phyloP scores from a whole-genome alignment of 768 basidiomycete species.

The Pisolithus tinctorius region DNA sequence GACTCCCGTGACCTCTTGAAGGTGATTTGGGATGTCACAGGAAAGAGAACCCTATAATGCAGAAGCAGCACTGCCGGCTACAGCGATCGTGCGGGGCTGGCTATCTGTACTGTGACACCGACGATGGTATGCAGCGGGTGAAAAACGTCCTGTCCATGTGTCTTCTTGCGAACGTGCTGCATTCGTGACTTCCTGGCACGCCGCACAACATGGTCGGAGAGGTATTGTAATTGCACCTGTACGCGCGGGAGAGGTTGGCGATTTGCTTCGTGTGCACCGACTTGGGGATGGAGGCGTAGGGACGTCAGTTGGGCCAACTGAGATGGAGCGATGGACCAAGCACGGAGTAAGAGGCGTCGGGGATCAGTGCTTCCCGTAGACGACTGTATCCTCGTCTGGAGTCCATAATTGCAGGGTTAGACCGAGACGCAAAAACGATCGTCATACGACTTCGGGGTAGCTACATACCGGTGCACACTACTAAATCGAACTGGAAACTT shows the following conservation, averaged over 20 bases:
- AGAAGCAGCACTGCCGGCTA: slow-evolving; percentile 26
- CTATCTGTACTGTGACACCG: slow-evolving; percentile 37
- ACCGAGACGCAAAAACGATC: no score
- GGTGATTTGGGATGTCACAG: slow-evolving; percentile 23
- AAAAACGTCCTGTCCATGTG: slow-evolving; percentile 57
- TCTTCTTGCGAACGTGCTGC: slow-evolving; percentile 47
- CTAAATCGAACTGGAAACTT: no score
- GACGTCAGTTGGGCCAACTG: neutral
- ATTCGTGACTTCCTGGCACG: slow-evolving; percentile 56
- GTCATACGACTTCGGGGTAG: no score
- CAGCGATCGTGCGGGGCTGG: slow-evolving; percentile 24
- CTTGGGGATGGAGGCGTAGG: slow-evolving; percentile 5
- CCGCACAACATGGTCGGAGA: slow-evolving; percentile 62
- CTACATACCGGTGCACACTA: no score
- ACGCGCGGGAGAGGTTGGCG: slow-evolving; percentile 6
- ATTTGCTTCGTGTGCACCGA: slow-evolving; percentile 10
- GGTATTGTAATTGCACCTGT: slow-evolving; percentile 49
- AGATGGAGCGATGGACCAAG: slow-evolving; percentile 42
- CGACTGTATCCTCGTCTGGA: slow-evolving; percentile 36
- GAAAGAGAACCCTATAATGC: slow-evolving; percentile 12
- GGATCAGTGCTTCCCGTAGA: slow-evolving; percentile 29
- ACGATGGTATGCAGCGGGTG: slow-evolving; percentile 54
- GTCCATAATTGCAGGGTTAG: slow-evolving; percentile 21
- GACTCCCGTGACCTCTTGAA: neutral
- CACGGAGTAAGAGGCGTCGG: slow-evolving; percentile 13